phyloP scores from a whole-genome alignment of 2,329 filamentous ascomycete species.

The Trichoderma koningii region DNA sequence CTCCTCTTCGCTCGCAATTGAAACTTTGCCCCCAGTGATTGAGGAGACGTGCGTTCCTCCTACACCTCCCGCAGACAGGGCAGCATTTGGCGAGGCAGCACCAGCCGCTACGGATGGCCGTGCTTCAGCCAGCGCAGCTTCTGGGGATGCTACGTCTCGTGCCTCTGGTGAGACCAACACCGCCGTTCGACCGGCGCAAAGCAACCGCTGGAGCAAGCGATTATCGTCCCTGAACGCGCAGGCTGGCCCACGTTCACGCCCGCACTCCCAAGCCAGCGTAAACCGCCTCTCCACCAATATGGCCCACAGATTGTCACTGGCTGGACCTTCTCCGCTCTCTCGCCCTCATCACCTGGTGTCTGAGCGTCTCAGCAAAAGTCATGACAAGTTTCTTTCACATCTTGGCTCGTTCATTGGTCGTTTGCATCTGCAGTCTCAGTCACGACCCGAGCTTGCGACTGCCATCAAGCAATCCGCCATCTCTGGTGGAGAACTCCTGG shows the following conservation, averaged over 20 bases:
- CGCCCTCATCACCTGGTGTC: slow-evolving; percentile 77
- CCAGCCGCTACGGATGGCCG: slow-evolving; percentile 41
- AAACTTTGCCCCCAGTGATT: slow-evolving; percentile 56
- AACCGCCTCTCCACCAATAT: slow-evolving; percentile 56
- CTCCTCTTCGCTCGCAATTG: slow-evolving; percentile 56
- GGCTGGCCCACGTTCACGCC: slow-evolving; percentile 36
- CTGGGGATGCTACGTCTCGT: slow-evolving; percentile 39
- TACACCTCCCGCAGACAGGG: slow-evolving; percentile 63
- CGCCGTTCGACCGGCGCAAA: slow-evolving; percentile 36
- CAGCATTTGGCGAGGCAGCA: slow-evolving; percentile 49
- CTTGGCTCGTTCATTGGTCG: slow-evolving; percentile 90
- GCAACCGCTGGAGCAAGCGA: slow-evolving; percentile 47
- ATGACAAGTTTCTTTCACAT: slow-evolving; percentile 87
- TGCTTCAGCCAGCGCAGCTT: slow-evolving; percentile 43
- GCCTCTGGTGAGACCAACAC: slow-evolving; percentile 8
- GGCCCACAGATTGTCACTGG: slow-evolving; percentile 75
- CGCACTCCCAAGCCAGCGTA: slow-evolving; percentile 41
- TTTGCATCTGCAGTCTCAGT: slow-evolving; percentile 89
- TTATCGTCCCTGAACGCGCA: slow-evolving; percentile 50
- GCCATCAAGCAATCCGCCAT: slow-evolving; percentile 82
- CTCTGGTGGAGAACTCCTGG: slow-evolving; percentile 77
- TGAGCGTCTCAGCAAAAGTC: slow-evolving; percentile 73
- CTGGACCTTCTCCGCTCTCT: slow-evolving; percentile 63
- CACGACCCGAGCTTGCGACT: slow-evolving; percentile 76
- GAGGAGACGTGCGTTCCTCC: slow-evolving; percentile 62